Conservation (phyloP, 768 basidiomycete species). For the Leccinum rimulosum region DNA sequence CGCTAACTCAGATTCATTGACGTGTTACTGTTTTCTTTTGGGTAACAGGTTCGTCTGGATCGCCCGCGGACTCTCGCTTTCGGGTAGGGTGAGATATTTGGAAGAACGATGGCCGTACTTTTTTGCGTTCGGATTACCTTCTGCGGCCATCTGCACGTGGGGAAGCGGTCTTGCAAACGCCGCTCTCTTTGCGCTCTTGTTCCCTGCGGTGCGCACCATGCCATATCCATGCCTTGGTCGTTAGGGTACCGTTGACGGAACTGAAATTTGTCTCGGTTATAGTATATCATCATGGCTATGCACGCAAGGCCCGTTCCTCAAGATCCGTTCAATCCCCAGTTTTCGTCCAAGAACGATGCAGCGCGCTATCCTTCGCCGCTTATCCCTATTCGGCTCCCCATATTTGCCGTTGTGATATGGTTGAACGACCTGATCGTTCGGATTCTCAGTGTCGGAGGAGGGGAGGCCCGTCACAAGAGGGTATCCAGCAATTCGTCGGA, state of each 20-base stretch:
- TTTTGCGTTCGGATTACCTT: conserved; percentile 80
- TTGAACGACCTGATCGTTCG: conserved; percentile 70
- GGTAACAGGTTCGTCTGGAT: conserved; percentile 70
- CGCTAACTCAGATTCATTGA: conserved; percentile 9
- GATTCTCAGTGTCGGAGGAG: conserved; percentile 55
- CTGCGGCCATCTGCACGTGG: conserved; percentile 69
- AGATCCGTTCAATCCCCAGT: conserved; percentile 69
- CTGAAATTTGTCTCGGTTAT: conserved; percentile 4
- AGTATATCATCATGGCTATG: conserved; percentile 87
- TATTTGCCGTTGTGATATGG: conserved; percentile 72
- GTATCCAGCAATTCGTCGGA: conserved; percentile 51
- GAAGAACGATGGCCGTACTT: conserved; percentile 92
- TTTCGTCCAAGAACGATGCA: conserved; percentile 34
- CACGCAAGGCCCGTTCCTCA: conserved; percentile 69
- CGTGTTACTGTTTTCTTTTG: background rate
- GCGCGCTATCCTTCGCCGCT: conserved; percentile 72
- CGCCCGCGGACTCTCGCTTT: conserved; percentile 66
- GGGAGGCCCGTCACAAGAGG: conserved; percentile 23
- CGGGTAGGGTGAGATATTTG: conserved; percentile 65
- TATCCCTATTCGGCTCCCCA: conserved; percentile 74
- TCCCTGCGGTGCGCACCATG: conserved; percentile 60
- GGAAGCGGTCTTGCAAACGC: conserved; percentile 75
- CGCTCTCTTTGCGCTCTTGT: conserved; percentile 79
- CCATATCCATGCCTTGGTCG: background rate
- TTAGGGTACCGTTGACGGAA: conserved; percentile 1